These are phyloP conservation scores for Bruguiera gymnorhiza DNA, from an alignment of 345 rosid genomes.

Conservation along the genomic window DNA sequence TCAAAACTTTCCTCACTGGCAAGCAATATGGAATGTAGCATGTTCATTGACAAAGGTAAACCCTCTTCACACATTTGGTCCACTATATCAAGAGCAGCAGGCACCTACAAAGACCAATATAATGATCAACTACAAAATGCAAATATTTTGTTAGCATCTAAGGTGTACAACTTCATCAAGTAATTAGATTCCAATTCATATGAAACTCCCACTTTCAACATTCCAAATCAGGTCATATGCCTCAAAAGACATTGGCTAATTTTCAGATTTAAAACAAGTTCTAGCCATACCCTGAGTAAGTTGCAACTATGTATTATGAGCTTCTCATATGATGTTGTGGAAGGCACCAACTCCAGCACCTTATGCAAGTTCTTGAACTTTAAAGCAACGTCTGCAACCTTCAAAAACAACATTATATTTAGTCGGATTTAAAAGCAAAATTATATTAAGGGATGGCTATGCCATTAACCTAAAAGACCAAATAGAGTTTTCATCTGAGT, in stretches of 20 bases:
- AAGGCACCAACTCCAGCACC: conserved; percentile 51
- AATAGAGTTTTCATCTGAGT: no score
- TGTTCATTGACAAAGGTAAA: conserved; percentile 42
- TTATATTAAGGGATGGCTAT: no score
- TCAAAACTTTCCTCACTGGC: conserved; percentile 58
- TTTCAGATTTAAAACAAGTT: conserved; percentile 10
- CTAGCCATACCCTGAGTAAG: conserved; percentile 48
- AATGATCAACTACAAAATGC: background rate
- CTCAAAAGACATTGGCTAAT: background rate
- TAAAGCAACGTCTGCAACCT: conserved; percentile 61
- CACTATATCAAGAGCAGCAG: conserved; percentile 62
- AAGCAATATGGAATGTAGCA: conserved; percentile 46
- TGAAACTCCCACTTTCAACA: background rate
- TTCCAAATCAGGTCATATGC: background rate
- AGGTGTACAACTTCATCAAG: background rate
- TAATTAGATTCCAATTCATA: background rate
- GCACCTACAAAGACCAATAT: conserved; percentile 47
- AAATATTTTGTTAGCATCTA: background rate
- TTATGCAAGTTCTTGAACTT: conserved; percentile 59
- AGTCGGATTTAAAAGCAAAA: background rate
- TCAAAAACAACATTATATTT: conserved; percentile 17
- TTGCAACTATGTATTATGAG: conserved; percentile 55
- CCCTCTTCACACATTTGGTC: conserved; percentile 60
- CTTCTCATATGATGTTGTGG: conserved; percentile 55
- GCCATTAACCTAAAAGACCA: no score